A percentile compares a stretch with the other conserved stretches of the same genome.
Conservation (phyloP, 371 early-diverging fungal genomes). For the Mucor saturninus region DNA sequence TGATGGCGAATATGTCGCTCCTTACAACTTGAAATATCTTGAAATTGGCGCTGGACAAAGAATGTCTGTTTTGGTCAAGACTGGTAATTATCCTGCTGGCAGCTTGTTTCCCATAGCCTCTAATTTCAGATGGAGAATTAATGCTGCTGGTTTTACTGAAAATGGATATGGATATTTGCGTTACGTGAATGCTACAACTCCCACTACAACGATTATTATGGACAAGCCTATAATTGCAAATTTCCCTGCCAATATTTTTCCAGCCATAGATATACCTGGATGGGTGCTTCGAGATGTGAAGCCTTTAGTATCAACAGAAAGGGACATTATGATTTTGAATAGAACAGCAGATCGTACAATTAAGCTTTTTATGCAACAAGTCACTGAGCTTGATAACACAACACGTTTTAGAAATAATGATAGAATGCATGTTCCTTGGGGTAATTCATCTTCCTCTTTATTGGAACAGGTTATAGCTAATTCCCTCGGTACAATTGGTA, state of each 20-base stretch:
- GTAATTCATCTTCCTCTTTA: conserved; percentile 10
- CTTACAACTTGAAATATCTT: conserved; percentile 29
- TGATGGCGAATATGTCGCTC: conserved; percentile 40
- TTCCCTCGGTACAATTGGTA: background rate
- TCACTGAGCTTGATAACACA: conserved; percentile 12
- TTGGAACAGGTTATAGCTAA: conserved; percentile 7
- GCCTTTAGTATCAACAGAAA: background rate
- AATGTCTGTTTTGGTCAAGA: conserved; percentile 37
- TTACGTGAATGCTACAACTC: conserved; percentile 5
- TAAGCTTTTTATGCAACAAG: conserved; percentile 18
- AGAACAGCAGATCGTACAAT: conserved; percentile 23
- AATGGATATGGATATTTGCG: conserved; percentile 26
- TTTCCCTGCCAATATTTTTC: conserved; percentile 1
- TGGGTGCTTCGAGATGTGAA: conserved; percentile 16
- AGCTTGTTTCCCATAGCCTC: conserved; percentile 30
- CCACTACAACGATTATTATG: background rate
- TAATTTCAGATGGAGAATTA: background rate
- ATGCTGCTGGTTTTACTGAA: background rate
- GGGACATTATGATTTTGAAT: background rate
- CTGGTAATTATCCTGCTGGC: conserved; percentile 23
- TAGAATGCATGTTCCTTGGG: conserved; percentile 15
- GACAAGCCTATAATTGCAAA: background rate
- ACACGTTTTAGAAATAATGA: conserved; percentile 34
- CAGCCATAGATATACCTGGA: background rate
- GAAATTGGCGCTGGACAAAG: conserved; percentile 47